phyloP scores from a whole-genome alignment of 495 filamentous ascomycete species.

The Staphylotrichum longicolle region DNA sequence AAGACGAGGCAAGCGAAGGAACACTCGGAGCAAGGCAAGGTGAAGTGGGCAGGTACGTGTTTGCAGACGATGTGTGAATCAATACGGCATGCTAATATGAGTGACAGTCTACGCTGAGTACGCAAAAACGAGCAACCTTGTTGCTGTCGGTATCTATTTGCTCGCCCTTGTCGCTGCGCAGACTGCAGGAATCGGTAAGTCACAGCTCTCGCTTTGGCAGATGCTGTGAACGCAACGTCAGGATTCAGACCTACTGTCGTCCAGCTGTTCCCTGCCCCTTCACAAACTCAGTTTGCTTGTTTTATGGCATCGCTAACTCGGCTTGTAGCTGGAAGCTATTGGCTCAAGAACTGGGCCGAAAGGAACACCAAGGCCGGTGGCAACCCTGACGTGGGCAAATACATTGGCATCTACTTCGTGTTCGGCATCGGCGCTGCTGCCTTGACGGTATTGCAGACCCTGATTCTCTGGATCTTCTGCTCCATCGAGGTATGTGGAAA shows the following conservation, averaged over 20 bases:
- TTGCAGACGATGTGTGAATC: neutral
- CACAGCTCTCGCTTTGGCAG: slow-evolving; percentile 20
- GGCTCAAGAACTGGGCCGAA: slow-evolving; percentile 93
- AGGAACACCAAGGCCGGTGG: slow-evolving; percentile 61
- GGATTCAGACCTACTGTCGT: too few species aligned
- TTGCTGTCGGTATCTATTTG: slow-evolving; percentile 79
- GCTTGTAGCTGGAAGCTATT: slow-evolving; percentile 64
- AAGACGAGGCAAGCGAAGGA: slow-evolving; percentile 88
- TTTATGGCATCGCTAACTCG: slow-evolving; percentile 11
- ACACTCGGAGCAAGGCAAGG: slow-evolving; percentile 86
- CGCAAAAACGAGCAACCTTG: slow-evolving; percentile 87
- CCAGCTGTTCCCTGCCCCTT: slow-evolving; percentile 1
- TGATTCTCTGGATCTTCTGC: slow-evolving; percentile 98
- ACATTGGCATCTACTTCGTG: slow-evolving; percentile 90
- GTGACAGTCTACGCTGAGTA: slow-evolving; percentile 73
- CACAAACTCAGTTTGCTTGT: neutral
- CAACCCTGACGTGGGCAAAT: slow-evolving; percentile 79
- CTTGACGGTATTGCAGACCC: slow-evolving; percentile 84
- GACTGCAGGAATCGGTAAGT: slow-evolving; percentile 65
- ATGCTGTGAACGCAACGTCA: neutral
- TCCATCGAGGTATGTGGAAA: slow-evolving; percentile 76
- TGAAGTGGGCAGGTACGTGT: slow-evolving; percentile 76
- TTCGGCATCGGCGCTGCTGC: slow-evolving; percentile 86
- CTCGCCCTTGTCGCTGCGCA: slow-evolving; percentile 75
- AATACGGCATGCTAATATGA: slow-evolving; percentile 26